Percentiles rank a stretch among this genome's conserved stretches.
Evolutionary conservation across 129 eudicot genomes (phyloP).

Genomic region (Glebionis coronaria): DNA sequence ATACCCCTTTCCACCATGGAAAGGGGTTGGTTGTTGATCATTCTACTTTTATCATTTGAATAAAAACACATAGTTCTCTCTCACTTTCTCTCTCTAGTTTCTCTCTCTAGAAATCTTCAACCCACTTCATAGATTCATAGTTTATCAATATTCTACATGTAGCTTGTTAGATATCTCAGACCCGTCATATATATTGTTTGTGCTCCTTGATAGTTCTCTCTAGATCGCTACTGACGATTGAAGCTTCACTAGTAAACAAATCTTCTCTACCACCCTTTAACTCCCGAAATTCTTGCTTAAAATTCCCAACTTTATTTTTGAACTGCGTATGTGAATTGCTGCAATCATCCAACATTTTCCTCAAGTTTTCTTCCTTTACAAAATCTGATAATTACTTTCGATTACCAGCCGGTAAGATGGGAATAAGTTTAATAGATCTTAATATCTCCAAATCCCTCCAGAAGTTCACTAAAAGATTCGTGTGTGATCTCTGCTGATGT

Average conservation of each 20-base stretch:
- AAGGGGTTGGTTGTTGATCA: no score
- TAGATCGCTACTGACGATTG: slow-evolving; percentile 47
- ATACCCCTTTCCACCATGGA: no score
- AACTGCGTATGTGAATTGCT: slow-evolving; percentile 80
- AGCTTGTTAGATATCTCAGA: no score
- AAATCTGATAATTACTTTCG: slow-evolving; percentile 71
- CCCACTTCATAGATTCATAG: no score
- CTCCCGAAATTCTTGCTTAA: slow-evolving; percentile 85
- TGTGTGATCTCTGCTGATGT: slow-evolving; percentile 64
- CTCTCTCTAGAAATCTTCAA: no score
- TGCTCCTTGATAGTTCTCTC: slow-evolving; percentile 69
- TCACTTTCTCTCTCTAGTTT: no score
- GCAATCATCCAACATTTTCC: slow-evolving; percentile 75
- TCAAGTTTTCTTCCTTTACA: slow-evolving; percentile 72
- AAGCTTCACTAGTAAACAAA: slow-evolving; percentile 72
- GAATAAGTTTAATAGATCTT: slow-evolving; percentile 59
- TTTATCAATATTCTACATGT: no score
- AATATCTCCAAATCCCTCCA: slow-evolving; percentile 72
- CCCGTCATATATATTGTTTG: slow-evolving; percentile 43
- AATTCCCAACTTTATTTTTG: slow-evolving; percentile 75
- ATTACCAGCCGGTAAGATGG: slow-evolving; percentile 57
- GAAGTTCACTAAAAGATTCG: slow-evolving; percentile 58
- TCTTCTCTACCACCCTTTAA: slow-evolving; percentile 59
- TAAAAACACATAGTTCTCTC: no score
- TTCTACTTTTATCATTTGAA: no score